phyloP scores from a whole-genome alignment of 306 rosid genomes.

The Sindora glabra region DNA sequence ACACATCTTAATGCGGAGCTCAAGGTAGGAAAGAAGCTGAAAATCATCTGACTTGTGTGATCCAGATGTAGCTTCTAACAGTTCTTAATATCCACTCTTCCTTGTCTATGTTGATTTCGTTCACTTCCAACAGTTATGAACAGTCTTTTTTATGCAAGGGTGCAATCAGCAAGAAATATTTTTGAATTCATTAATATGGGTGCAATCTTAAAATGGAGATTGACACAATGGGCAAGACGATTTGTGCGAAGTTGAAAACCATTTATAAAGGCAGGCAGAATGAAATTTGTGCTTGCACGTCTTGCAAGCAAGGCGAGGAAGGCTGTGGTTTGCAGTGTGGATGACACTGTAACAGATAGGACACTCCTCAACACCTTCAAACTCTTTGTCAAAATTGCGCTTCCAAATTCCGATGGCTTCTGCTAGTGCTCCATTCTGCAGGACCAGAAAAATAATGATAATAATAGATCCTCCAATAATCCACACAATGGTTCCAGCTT shows the following conservation, averaged over 20 bases:
- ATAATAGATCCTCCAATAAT: too few relatives aligned
- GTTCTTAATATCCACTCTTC: background rate
- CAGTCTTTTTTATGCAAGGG: slow-evolving; percentile 1
- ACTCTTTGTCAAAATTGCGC: slow-evolving; percentile 89
- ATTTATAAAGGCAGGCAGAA: slow-evolving; percentile 83
- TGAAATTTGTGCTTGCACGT: slow-evolving; percentile 99
- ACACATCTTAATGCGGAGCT: slow-evolving; percentile 6
- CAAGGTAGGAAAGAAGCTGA: background rate
- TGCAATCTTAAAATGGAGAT: slow-evolving; percentile 65
- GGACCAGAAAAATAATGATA: slow-evolving; percentile 21
- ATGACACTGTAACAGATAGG: slow-evolving; percentile 96
- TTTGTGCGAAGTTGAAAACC: slow-evolving; percentile 97
- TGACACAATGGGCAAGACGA: slow-evolving; percentile 93
- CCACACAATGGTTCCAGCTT: background rate
- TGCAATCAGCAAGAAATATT: slow-evolving; percentile 10
- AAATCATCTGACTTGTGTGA: background rate
- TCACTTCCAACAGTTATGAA: background rate
- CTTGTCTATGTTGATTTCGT: background rate
- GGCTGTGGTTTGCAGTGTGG: slow-evolving; percentile 81
- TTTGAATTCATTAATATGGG: background rate
- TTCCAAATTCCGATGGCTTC: slow-evolving; percentile 95
- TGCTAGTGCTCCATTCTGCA: slow-evolving; percentile 93
- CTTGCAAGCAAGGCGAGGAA: slow-evolving; percentile 93
- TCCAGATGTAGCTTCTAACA: background rate
- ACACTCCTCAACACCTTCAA: slow-evolving; percentile 98